Conservation (phyloP, 495 filamentous ascomycete genomes). For the Penicillium samsonianum region DNA sequence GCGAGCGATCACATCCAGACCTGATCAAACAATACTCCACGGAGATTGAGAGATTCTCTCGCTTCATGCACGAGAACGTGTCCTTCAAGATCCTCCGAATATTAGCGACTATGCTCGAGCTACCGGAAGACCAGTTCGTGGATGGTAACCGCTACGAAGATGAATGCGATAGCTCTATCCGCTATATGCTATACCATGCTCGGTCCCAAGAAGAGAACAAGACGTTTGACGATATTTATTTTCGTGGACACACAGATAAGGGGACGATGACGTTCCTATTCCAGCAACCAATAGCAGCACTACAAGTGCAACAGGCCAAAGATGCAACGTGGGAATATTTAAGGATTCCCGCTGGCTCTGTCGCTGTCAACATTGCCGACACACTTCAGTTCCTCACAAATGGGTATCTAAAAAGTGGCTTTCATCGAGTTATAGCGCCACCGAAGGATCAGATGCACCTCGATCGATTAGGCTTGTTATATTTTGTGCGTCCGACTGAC, state of each 20-base stretch:
- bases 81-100: conserved; percentile 48
- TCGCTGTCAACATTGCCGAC: conserved; percentile 52
- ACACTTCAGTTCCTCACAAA: conserved; percentile 42
- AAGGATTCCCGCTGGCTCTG: conserved; percentile 26
- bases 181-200: conserved; percentile 57
- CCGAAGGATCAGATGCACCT: conserved; percentile 47
- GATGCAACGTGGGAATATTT: conserved; percentile 28
- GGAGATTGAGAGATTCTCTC: too few relatives aligned
- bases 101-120: conserved; percentile 52
- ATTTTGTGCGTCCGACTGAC: conserved; percentile 46
- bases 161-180: conserved; percentile 47
- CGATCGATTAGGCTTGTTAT: conserved; percentile 47
- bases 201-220: conserved; percentile 47
- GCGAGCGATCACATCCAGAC: too few relatives aligned
- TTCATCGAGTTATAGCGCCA: conserved; percentile 51
- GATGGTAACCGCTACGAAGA: conserved; percentile 52
- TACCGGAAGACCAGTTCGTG: conserved; percentile 53
- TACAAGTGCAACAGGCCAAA: conserved; percentile 45
- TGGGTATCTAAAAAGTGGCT: conserved; percentile 45
- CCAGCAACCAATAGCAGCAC: conserved; percentile 55
- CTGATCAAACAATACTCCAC: too few relatives aligned
- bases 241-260: conserved; percentile 55
- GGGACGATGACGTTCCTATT: conserved; percentile 56
- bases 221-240: conserved; percentile 41
- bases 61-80: conserved; percentile 50